A percentile compares a stretch with the other conserved stretches of the same genome.
Conservation (phyloP, 805 yeast genomes). For the Candida sakaeoensis region DNA sequence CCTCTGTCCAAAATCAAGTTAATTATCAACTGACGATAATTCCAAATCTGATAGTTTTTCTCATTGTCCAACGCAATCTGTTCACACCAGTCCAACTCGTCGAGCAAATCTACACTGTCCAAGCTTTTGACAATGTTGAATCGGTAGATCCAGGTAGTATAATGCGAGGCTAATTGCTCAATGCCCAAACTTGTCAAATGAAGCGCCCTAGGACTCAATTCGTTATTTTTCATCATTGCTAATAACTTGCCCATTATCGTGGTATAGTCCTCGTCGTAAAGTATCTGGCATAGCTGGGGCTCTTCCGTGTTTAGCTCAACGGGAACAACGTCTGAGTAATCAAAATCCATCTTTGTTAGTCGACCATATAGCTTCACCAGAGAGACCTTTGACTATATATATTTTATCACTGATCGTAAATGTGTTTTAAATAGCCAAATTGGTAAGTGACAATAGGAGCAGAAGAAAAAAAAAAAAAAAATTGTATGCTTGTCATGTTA, state of each 20-base stretch:
- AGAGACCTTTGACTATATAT: no score
- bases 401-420: not conserved
- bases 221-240: slow-evolving; percentile 55
- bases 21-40: slow-evolving; percentile 72
- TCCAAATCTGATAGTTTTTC: slow-evolving; percentile 97
- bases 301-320: slow-evolving; percentile 40
- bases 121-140: slow-evolving; percentile 46
- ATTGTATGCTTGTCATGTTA: not conserved
- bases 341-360: slow-evolving; percentile 7
- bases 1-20: slow-evolving; percentile 23
- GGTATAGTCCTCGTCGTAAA: slow-evolving; percentile 71
- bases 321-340: slow-evolving; percentile 43
- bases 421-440: not conserved
- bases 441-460: not conserved
- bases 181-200: slow-evolving; percentile 63
- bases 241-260: slow-evolving; percentile 58
- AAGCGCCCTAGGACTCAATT: slow-evolving; percentile 68
- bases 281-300: slow-evolving; percentile 55
- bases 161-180: slow-evolving; percentile 77
- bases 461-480: not conserved
- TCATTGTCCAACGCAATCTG: slow-evolving; percentile 68
- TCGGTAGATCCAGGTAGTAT: slow-evolving; percentile 82
- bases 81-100: slow-evolving; percentile 80
- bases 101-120: slow-evolving; percentile 28
- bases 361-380: not conserved